phyloP scores from a whole-genome alignment of 805 yeast species.

The Candida berthetii region DNA sequence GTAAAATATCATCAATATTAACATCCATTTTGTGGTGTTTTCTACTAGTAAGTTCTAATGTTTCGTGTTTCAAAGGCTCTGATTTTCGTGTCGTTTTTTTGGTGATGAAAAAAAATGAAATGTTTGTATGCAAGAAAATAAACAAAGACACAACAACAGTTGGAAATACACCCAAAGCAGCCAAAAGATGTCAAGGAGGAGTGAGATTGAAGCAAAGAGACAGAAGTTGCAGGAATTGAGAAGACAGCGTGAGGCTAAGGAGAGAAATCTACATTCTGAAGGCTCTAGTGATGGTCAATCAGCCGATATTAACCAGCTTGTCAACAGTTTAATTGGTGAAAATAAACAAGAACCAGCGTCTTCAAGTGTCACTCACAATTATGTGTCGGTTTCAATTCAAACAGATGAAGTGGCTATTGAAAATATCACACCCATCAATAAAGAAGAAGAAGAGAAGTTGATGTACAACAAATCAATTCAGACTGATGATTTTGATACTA shows the following conservation, averaged over 20 bases:
- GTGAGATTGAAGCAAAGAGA: constrained; percentile 46
- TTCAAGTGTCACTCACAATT: not conserved
- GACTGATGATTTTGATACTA: constrained; percentile 4
- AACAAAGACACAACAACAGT: not conserved
- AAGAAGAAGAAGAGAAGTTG: constrained; percentile 7
- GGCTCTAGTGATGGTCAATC: not conserved
- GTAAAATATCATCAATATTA: constrained; percentile 66
- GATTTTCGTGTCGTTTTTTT: too few species aligned
- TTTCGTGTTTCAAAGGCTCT: not conserved
- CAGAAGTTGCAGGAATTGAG: constrained; percentile 46
- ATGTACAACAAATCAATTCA: constrained; percentile 22
- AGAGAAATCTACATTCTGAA: not conserved
- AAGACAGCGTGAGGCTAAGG: constrained; percentile 32
- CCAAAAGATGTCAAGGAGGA: constrained; percentile 23
- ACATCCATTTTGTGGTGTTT: constrained; percentile 22
- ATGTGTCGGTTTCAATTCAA: constrained; percentile 1
- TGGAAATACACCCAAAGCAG: not conserved
- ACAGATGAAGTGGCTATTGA: not conserved
- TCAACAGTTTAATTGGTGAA: not conserved
- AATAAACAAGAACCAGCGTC: not conserved
- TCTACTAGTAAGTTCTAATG: not conserved
- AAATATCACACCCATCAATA: not conserved
- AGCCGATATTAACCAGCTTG: not conserved
- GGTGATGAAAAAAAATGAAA: too few species aligned
- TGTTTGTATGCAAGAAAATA: too few species aligned